Evolutionary conservation across 495 filamentous ascomycete species (phyloP), one percentile per base, ranked within the genome.

Genomic region (Penicillium malachiteum): DNA sequence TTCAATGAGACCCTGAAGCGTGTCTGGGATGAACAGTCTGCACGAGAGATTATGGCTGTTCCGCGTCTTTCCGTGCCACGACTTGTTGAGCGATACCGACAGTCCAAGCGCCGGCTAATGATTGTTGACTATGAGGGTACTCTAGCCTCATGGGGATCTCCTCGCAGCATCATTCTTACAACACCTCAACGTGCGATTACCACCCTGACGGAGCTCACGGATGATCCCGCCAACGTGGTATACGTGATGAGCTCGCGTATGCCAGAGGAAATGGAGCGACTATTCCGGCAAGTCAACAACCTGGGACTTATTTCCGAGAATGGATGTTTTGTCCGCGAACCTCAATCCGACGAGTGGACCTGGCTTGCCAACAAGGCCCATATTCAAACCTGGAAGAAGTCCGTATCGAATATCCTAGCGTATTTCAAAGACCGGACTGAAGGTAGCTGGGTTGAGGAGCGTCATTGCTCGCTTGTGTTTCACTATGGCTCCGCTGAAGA

Each of bases 71-170:
- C 89, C 14, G 70, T 89, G 18, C 80, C 77, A 32, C 62, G 71
- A 2, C 76, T 96, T 7, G 69, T 75, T 3, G 77, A 87, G 49
- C 70, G 80, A 48, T 97, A 96, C 72, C 71, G 78, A 12, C 67
- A 72, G 13, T 80, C 86, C 1, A 67, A 81, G 32, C 81, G 84
- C 41, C 84, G 91, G 17, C 77, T 96, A 13, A 92, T 97, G 67
- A 85, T 97, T 59, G 75, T 97, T 21, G 92, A 97, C 64, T 92
- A 94, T 63, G 92, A 96, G 69, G 92, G 91, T 48, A 97, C 92
- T 1, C 75, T 97, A 12, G 89, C 92, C 35, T 87, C 88, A 7
- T 91, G 88, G 81, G 89, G 90, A 1, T 87, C 89, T 0, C 86
- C 88, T 37, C 84, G 81, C 50, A 86, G 86, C 59, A 91, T 90